Conservation (phyloP, 331 rosid genomes). For the Acacia pycnantha region DNA sequence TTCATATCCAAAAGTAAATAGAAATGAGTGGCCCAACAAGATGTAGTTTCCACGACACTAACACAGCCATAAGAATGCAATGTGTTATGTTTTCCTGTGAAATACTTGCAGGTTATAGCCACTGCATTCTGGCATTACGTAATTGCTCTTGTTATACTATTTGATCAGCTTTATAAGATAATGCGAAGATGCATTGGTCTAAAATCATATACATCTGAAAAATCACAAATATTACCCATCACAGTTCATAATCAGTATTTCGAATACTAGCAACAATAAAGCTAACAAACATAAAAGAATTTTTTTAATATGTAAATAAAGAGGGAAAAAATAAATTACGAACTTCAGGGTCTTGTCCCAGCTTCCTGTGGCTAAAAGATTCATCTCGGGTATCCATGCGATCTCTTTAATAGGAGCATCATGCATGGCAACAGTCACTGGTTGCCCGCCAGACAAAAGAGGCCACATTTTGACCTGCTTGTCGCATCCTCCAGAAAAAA, state of each 20-base stretch:
- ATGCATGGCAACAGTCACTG: slow-evolving; percentile 90
- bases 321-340: not conserved
- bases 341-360: slow-evolving; percentile 90
- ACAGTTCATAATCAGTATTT: slow-evolving; percentile 1
- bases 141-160: not conserved
- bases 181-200: not conserved
- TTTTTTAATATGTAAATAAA: not conserved
- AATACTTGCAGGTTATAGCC: slow-evolving; percentile 1
- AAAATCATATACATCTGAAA: slow-evolving; percentile 7
- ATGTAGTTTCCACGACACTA: not conserved
- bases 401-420: slow-evolving; percentile 80
- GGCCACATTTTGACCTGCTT: slow-evolving; percentile 98
- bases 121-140: not conserved
- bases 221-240: not conserved
- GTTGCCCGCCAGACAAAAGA: slow-evolving; percentile 69
- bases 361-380: slow-evolving; percentile 80
- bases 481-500: slow-evolving; percentile 92
- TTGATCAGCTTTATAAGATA: not conserved
- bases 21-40: not conserved
- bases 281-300: not conserved
- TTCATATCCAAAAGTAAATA: not conserved
- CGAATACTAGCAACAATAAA: not conserved
- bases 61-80: not conserved
- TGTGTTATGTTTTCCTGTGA: slow-evolving; percentile 1
- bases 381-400: slow-evolving; percentile 91